phyloP scores from a whole-genome alignment of 768 basidiomycete species.

The Lentinula boryana region DNA sequence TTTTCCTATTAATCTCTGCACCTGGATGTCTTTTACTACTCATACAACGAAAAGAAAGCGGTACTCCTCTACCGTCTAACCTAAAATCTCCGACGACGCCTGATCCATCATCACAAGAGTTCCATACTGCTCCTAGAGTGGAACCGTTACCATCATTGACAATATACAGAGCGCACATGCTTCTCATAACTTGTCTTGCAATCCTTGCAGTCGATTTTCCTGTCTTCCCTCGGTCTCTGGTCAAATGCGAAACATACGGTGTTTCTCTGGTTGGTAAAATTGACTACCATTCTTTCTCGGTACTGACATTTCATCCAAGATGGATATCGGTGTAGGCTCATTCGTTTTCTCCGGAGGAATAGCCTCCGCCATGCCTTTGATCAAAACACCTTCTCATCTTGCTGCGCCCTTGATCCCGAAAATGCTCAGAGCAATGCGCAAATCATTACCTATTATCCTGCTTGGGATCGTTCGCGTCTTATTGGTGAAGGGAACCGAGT shows the following conservation, averaged over 20 bases:
- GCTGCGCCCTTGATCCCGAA: slow-evolving; percentile 45
- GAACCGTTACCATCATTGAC: slow-evolving; percentile 71
- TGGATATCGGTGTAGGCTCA: slow-evolving; percentile 96
- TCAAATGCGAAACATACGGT: slow-evolving; percentile 92
- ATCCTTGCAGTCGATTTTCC: slow-evolving; percentile 97
- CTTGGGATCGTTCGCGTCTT: slow-evolving; percentile 76
- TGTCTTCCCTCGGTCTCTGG: slow-evolving; percentile 81
- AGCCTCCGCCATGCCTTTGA: slow-evolving; percentile 77
- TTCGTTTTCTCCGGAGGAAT: slow-evolving; percentile 97
- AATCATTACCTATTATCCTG: slow-evolving; percentile 58
- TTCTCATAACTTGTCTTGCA: slow-evolving; percentile 83
- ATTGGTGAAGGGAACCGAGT: slow-evolving; percentile 88
- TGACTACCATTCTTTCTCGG: slow-evolving; percentile 8
- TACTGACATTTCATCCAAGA: slow-evolving; percentile 40
- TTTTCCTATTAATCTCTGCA: slow-evolving; percentile 44
- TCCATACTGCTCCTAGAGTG: slow-evolving; percentile 15
- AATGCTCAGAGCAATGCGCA: slow-evolving; percentile 42
- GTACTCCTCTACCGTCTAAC: slow-evolving; percentile 50
- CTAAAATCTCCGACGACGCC: slow-evolving; percentile 14
- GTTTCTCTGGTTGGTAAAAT: slow-evolving; percentile 70
- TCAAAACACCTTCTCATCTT: slow-evolving; percentile 57
- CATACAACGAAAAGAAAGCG: slow-evolving; percentile 32
- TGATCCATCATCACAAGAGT: slow-evolving; percentile 13
- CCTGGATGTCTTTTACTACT: slow-evolving; percentile 40
- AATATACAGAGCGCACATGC: slow-evolving; percentile 90